Percentiles rank a stretch among this genome's conserved stretches.
Evolutionary conservation across 768 basidiomycete species (phyloP).

Genomic region (Thelephora aurantiotincta): DNA sequence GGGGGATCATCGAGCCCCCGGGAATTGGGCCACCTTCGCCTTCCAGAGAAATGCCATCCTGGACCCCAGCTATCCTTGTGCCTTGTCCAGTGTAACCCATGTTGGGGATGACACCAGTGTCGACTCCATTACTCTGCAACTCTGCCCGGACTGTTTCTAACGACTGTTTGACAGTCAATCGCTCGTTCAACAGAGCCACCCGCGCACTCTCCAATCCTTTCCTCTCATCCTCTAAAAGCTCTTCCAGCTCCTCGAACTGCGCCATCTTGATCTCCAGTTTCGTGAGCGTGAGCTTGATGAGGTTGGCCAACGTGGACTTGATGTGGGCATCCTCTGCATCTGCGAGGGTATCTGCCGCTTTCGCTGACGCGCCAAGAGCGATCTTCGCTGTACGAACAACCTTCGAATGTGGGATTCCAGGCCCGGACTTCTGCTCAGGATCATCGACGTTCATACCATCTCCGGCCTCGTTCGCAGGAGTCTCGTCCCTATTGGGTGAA

Average conservation of each 20-base stretch:
- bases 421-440: slow-evolving; percentile 19
- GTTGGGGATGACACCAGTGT: slow-evolving; percentile 21
- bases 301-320: slow-evolving; percentile 57
- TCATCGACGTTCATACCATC: slow-evolving; percentile 29
- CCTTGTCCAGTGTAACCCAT: slow-evolving; percentile 52
- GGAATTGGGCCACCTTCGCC: slow-evolving; percentile 39
- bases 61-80: slow-evolving; percentile 38
- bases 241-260: slow-evolving; percentile 91
- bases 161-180: slow-evolving; percentile 55
- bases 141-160: slow-evolving; percentile 55
- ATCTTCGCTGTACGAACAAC: slow-evolving; percentile 73
- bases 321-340: slow-evolving; percentile 75
- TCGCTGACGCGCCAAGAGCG: slow-evolving; percentile 81
- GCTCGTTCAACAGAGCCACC: slow-evolving; percentile 67
- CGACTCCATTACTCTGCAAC: slow-evolving; percentile 36
- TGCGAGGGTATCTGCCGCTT: slow-evolving; percentile 70
- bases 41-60: slow-evolving; percentile 27
- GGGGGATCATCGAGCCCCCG: slow-evolving; percentile 22
- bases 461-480: neutral
- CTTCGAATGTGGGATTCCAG: slow-evolving; percentile 52
- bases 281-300: slow-evolving; percentile 73
- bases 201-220: slow-evolving; percentile 72
- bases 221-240: slow-evolving; percentile 82
- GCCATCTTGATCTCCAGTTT: slow-evolving; percentile 93
- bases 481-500: neutral